Conservation (phyloP, 192 early-diverging fungal species). For the Phlyctochytrium planicorne region DNA sequence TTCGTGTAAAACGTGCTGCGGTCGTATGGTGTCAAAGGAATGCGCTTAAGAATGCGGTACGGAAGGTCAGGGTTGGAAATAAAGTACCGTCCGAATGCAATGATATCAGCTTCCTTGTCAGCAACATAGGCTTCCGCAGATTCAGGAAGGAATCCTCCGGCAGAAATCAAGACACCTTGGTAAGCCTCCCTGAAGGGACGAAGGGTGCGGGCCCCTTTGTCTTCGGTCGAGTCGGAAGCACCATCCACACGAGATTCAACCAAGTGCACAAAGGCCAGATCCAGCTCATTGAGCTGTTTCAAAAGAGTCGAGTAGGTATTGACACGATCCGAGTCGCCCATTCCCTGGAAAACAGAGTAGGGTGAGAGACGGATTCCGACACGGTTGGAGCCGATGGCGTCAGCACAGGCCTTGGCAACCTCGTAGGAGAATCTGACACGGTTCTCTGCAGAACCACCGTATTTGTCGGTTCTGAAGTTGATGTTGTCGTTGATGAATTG, state of each 20-base stretch:
- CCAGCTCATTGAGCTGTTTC: conserved; percentile 7
- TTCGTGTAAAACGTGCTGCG: conserved; percentile 30
- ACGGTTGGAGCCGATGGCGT: conserved; percentile 19
- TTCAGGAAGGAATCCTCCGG: conserved; percentile 18
- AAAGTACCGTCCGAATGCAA: conserved; percentile 34
- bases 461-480: conserved; percentile 77
- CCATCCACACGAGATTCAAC: conserved; percentile 11
- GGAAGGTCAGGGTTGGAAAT: conserved; percentile 45
- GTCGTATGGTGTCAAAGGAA: conserved; percentile 33
- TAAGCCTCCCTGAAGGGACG: conserved; percentile 12
- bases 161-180: conserved; percentile 19
- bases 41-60: conserved; percentile 24
- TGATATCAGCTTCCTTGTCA: conserved; percentile 26
- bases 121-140: conserved; percentile 14
- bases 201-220: not conserved
- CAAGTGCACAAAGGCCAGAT: conserved; percentile 33
- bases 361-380: conserved; percentile 39
- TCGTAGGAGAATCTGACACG: conserved; percentile 52
- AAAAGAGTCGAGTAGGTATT: conserved; percentile 12
- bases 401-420: conserved; percentile 23
- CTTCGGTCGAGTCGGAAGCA: not conserved
- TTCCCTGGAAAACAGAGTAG: conserved; percentile 20
- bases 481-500: conserved; percentile 27
- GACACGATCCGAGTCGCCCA: conserved; percentile 13
- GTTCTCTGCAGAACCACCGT: conserved; percentile 89